These are phyloP conservation scores for Nidula niveotomentosa DNA, from an alignment of 1,284 basidiomycete genomes.

Conservation along the genomic window DNA sequence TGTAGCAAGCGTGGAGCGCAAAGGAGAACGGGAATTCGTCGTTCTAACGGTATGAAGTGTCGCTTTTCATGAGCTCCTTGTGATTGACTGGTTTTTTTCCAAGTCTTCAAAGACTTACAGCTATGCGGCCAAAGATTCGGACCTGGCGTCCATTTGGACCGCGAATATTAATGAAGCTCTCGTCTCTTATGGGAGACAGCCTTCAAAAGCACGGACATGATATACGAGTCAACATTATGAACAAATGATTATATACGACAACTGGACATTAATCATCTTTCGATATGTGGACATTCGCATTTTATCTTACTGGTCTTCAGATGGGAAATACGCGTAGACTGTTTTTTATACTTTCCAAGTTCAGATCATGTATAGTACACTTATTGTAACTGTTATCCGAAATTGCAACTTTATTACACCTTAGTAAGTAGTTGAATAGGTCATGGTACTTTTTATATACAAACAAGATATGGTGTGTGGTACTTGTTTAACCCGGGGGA, in stretches of 20 bases:
- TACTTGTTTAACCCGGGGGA: slow-evolving; percentile 74
- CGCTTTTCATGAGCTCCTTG: slow-evolving; percentile 3
- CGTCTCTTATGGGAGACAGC: slow-evolving; percentile 11
- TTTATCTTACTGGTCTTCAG: no score
- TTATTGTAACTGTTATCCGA: no score
- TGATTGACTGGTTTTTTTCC: slow-evolving; percentile 1
- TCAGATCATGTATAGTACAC: no score
- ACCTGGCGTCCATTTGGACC: slow-evolving; percentile 45
- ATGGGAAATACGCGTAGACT: no score
- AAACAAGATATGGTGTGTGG: no score
- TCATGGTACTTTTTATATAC: background rate
- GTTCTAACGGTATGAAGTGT: slow-evolving; percentile 51
- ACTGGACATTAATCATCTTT: no score
- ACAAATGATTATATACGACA: background rate
- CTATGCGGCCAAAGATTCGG: slow-evolving; percentile 43
- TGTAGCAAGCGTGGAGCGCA: slow-evolving; percentile 49
- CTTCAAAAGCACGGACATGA: slow-evolving; percentile 16
- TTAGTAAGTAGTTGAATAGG: background rate
- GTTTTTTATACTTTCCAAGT: no score
- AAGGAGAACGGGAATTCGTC: slow-evolving; percentile 61
- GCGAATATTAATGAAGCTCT: slow-evolving; percentile 46
- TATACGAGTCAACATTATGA: background rate
- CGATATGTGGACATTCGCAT: no score
- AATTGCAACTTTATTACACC: no score
- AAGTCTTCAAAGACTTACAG: slow-evolving; percentile 55